Conservation (phyloP, 306 rosid species). For the Alnus glutinosa region DNA sequence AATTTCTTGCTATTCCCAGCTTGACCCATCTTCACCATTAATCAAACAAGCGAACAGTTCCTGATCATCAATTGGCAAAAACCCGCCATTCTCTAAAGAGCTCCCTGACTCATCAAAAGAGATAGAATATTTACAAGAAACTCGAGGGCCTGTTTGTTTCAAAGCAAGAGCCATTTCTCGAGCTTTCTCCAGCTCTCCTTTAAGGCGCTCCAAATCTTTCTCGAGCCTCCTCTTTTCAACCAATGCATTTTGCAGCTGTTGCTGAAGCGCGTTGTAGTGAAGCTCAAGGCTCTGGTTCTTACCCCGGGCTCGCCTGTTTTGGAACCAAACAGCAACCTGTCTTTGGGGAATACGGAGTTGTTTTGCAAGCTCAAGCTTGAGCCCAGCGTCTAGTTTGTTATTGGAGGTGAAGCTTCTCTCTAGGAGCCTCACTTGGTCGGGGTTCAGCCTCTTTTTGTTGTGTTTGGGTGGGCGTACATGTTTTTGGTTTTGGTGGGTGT, state of each 20-base stretch:
- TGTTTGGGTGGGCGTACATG: constrained; percentile 13
- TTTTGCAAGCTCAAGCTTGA: constrained; percentile 49
- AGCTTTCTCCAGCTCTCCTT: constrained; percentile 46
- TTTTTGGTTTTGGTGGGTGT: constrained; percentile 29
- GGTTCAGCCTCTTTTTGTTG: constrained; percentile 51
- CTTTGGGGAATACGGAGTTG: constrained; percentile 56
- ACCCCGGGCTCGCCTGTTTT: constrained; percentile 69
- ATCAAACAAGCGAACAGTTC: constrained; percentile 56
- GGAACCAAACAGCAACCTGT: constrained; percentile 68
- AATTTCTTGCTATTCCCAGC: constrained; percentile 17
- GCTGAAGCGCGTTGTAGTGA: constrained; percentile 38
- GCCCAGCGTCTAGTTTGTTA: constrained; percentile 55
- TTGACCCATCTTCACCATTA: constrained; percentile 30
- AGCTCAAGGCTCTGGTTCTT: constrained; percentile 58
- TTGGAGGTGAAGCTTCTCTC: constrained; percentile 55
- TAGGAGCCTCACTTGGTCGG: constrained; percentile 51
- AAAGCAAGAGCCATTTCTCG: constrained; percentile 30
- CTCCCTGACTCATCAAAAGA: constrained; percentile 32
- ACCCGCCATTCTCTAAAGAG: constrained; percentile 21
- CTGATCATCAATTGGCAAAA: constrained; percentile 46
- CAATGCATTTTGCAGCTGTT: constrained; percentile 43
- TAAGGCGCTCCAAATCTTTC: constrained; percentile 53
- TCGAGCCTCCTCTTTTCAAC: constrained; percentile 54
- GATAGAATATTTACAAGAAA: constrained; percentile 20
- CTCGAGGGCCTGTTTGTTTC: constrained; percentile 23